A percentile compares a stretch with the other conserved stretches of the same genome.
Evolutionary conservation across 345 rosid genomes (phyloP).

Genomic region (Clarkia xantiana): DNA sequence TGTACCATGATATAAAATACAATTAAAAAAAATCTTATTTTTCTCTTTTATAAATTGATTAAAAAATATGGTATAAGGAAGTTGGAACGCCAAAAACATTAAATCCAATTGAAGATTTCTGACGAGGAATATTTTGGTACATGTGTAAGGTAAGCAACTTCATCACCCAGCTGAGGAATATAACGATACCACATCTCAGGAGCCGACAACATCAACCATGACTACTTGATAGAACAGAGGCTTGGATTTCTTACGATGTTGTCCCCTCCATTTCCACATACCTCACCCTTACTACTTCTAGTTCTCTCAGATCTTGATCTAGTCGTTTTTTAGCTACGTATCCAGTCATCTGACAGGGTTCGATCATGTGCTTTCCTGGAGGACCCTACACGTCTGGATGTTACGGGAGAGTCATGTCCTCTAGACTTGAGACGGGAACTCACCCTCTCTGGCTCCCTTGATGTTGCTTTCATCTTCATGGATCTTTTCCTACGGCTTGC

Average conservation of each 20-base stretch:
- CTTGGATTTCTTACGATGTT: conserved; percentile 23
- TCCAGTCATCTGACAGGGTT: conserved; percentile 43
- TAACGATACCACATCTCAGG: conserved; percentile 85
- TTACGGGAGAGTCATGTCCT: conserved; percentile 26
- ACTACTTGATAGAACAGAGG: conserved; percentile 26
- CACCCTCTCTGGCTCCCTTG: conserved; percentile 21
- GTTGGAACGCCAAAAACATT: conserved; percentile 2
- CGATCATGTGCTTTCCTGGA: conserved; percentile 19
- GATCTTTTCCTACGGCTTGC: conserved; percentile 55
- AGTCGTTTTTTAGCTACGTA: conserved; percentile 39
- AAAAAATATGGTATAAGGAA: conserved; percentile 7
- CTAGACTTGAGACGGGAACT: conserved; percentile 18
- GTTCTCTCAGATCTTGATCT: conserved; percentile 46
- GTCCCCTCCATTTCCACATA: conserved; percentile 12
- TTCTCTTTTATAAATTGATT: background rate
- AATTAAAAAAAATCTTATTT: no score
- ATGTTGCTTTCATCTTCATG: conserved; percentile 38
- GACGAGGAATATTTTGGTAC: conserved; percentile 15
- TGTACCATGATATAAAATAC: no score
- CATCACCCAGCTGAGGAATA: conserved; percentile 87
- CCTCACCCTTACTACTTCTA: conserved; percentile 15
- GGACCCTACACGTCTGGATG: conserved; percentile 22
- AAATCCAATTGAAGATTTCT: no score
- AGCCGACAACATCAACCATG: conserved; percentile 82
- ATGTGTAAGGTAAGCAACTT: conserved; percentile 83